Conservation (phyloP, 2,329 filamentous ascomycete genomes). For the Parafenestella ontariensis region DNA sequence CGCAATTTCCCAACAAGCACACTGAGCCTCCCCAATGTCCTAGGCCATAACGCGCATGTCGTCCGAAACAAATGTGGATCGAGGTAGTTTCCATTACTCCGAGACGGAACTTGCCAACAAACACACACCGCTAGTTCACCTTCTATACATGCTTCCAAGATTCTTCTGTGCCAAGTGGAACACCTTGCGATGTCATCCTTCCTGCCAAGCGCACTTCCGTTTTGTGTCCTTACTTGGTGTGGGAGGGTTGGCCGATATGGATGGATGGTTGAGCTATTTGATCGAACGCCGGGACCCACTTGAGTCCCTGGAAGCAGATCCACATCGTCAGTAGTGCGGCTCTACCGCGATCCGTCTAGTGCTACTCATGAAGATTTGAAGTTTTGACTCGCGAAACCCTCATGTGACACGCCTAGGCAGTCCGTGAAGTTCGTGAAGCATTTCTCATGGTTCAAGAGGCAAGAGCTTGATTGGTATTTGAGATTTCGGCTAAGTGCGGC, state of each 20-base stretch:
- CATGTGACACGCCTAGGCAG: too few species aligned
- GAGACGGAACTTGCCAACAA: too few species aligned
- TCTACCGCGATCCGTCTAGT: background rate
- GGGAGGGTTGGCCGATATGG: too few species aligned
- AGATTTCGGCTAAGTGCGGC: background rate
- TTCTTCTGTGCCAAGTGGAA: background rate
- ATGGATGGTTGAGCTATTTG: background rate
- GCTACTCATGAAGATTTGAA: too few species aligned
- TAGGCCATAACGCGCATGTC: background rate
- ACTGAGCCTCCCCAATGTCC: background rate
- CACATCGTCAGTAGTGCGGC: background rate
- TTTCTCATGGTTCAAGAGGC: background rate
- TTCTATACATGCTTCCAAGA: slow-evolving; percentile 2
- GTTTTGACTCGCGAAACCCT: background rate
- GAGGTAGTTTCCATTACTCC: slow-evolving; percentile 2
- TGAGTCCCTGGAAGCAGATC: background rate
- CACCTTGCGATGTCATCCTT: background rate
- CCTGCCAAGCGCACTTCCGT: background rate
- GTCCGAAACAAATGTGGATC: slow-evolving; percentile 1
- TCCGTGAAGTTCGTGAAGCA: background rate
- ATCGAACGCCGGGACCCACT: background rate
- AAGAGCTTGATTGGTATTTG: background rate
- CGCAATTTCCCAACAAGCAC: slow-evolving; percentile 10
- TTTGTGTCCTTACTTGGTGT: background rate
- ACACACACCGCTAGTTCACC: slow-evolving; percentile 1